These are phyloP conservation scores for Fusarium secorum DNA, from an alignment of 2,329 filamentous ascomycete species.

Conservation along the genomic window DNA sequence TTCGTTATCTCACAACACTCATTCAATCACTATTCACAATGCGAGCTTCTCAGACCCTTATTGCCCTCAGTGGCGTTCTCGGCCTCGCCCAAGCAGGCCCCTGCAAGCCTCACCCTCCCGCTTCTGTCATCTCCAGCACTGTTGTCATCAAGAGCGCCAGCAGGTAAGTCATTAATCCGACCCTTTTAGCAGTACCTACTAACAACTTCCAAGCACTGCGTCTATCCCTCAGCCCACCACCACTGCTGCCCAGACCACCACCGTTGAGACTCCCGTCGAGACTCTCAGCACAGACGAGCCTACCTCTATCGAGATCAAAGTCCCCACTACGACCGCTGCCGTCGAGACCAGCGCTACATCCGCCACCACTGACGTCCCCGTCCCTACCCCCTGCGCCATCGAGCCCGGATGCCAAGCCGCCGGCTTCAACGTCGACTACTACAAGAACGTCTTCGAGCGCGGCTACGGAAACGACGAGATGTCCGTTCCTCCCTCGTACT, in stretches of 20 bases:
- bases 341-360: neutral
- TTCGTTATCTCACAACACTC: neutral
- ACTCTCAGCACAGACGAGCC: neutral
- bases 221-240: neutral
- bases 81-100: neutral
- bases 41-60: neutral
- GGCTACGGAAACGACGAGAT: slow-evolving; percentile 32
- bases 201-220: neutral
- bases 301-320: neutral
- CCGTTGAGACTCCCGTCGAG: neutral
- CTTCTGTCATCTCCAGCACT: neutral
- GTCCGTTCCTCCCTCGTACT: slow-evolving; percentile 33
- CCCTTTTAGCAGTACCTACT: rapidly evolving
- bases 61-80: neutral
- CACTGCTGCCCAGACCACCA: neutral
- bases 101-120: neutral
- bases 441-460: slow-evolving; percentile 26
- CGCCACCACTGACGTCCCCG: neutral
- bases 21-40: neutral
- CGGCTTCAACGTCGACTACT: slow-evolving; percentile 34
- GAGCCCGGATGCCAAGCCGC: neutral
- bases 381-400: neutral
- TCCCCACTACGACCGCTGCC: neutral
- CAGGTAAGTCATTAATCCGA: neutral
- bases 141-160: neutral